phyloP scores from a whole-genome alignment of 1,139 yeast species.

The Nakaseomyces bracarensis region DNA sequence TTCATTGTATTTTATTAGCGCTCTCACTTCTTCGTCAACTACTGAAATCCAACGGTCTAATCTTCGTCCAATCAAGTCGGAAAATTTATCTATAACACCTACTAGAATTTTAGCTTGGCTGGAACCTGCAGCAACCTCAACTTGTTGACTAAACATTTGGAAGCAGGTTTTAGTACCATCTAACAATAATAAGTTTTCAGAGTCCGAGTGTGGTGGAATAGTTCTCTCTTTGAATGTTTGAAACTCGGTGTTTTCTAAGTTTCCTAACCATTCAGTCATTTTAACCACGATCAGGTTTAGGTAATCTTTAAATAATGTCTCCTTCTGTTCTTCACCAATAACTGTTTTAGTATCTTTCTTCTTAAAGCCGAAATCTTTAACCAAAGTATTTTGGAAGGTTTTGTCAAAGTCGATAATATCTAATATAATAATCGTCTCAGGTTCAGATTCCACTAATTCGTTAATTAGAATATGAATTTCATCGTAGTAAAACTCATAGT shows the following conservation, averaged over 20 bases:
- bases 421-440: conserved; percentile 58
- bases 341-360: conserved; percentile 42
- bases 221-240: conserved; percentile 52
- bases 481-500: conserved; percentile 60
- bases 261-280: conserved; percentile 75
- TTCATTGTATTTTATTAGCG: conserved; percentile 37
- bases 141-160: conserved; percentile 79
- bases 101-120: conserved; percentile 75
- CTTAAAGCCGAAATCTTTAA: conserved; percentile 38
- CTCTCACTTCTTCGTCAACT: conserved; percentile 53
- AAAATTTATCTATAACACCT: conserved; percentile 76
- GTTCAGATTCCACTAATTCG: conserved; percentile 59
- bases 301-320: conserved; percentile 59
- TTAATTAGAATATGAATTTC: conserved; percentile 57
- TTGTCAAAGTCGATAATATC: conserved; percentile 68
- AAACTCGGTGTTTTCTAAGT: conserved; percentile 57
- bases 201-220: conserved; percentile 66
- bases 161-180: conserved; percentile 69
- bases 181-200: conserved; percentile 53
- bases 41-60: conserved; percentile 52
- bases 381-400: conserved; percentile 48
- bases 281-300: conserved; percentile 57
- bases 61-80: conserved; percentile 50
- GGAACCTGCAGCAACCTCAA: conserved; percentile 86
- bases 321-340: conserved; percentile 65